Base-by-base conservation (phyloP, 2,329 filamentous ascomycete genomes). In the Clarireedia hainanense region DNA sequence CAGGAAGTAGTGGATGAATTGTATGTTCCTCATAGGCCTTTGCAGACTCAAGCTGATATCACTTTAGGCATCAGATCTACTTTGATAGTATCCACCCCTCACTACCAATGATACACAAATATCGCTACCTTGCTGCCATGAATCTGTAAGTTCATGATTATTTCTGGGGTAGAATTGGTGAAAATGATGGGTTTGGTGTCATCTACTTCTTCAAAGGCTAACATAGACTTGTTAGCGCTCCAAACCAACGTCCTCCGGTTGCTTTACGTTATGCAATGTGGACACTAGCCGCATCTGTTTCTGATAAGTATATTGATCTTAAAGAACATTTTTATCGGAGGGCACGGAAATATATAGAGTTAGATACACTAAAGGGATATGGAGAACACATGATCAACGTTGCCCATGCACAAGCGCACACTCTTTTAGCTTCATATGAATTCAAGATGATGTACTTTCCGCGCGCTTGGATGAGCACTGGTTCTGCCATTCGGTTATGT, bases 401-500 rank as follows among this genome's bases (percentile, higher is more conserved):
- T 30, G 85, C 86, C 15, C 89, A 96, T 70, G 88, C 86, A 50
- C 94, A 99, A 70, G 83, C 89, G 1, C 95, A 95, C 79, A 76
- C 84, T 26, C 75, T 97, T 20, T 77, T 95, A 48, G 82, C 85
- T 5, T 84, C 81, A 0, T 96, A 95, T 65, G 94, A 99, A 70
- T 97, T 96, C 76, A 96, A 92, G 73, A 88, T 89, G 80, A 96
- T 97, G 89, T 95, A 91, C 70, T 97, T 97, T 64, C 92, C 94
- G 1, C 79, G 94, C 62, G 94, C 94, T 0, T 97, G 94, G 94
- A 83, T 96, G 74, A 96, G 89, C 63, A 86, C 89, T 2, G 94
- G 92, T 23, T 80, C 88, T 59, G 87, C 87, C 4, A 82, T 86
- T n/a, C 81, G 92, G 50, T 72, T 97, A 53, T 82, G 83, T 50